A percentile compares a stretch with the other conserved stretches of the same genome.
Evolutionary conservation across 2,329 filamentous ascomycete genomes (phyloP).

Genomic region (Clathrospora elynae): DNA sequence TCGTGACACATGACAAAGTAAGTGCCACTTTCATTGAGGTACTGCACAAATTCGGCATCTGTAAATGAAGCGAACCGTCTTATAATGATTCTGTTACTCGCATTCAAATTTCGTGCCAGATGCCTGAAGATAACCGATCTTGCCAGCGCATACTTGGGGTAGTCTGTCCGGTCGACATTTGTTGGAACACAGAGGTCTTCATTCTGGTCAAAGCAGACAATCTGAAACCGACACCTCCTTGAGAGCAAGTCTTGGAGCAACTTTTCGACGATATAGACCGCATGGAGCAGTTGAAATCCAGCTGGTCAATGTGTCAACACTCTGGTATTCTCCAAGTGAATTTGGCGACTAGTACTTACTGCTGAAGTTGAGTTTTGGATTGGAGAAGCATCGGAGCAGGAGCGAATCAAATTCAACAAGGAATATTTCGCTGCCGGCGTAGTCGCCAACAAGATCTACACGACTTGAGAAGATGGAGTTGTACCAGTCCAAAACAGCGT

Average conservation of each 20-base stretch:
- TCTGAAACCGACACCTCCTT: neutral
- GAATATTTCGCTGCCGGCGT: neutral
- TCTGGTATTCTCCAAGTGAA: conserved; percentile 1
- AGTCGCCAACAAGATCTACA: neutral
- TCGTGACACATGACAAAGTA: conserved; percentile 1
- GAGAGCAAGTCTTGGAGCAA: neutral
- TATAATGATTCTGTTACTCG: neutral
- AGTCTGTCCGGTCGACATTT: neutral
- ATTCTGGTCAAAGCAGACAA: neutral
- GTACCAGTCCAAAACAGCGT: conserved; percentile 7
- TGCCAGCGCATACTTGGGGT: neutral
- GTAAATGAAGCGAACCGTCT: neutral
- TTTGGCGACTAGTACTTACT: neutral
- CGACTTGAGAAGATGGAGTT: conserved; percentile 3
- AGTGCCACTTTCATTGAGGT: neutral
- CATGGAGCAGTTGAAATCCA: conserved; percentile 1
- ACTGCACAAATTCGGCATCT: neutral
- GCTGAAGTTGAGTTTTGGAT: neutral
- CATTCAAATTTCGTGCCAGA: neutral
- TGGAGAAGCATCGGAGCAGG: neutral
- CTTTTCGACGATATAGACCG: neutral
- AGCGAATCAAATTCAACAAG: neutral
- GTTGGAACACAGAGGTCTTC: neutral
- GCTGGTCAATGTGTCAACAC: conserved; percentile 1
- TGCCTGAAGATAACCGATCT: conserved; percentile 1